A percentile compares a stretch with the other conserved stretches of the same genome.
phyloP scores from a whole-genome alignment of 495 filamentous ascomycete species.

The Rhypophila decipiens region DNA sequence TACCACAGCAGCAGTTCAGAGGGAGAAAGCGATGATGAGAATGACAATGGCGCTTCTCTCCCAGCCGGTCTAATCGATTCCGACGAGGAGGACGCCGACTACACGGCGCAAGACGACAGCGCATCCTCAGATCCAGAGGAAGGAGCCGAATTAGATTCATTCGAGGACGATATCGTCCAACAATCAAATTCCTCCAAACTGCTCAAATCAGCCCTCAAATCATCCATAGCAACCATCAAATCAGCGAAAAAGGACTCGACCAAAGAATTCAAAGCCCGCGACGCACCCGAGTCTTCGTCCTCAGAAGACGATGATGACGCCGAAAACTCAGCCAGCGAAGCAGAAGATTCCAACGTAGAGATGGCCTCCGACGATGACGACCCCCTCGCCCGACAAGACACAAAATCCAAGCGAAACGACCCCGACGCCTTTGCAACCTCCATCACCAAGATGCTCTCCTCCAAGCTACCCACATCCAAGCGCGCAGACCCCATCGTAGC shows the following conservation, averaged over 20 bases:
- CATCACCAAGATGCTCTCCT: slow-evolving; percentile 81
- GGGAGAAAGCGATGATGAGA: slow-evolving; percentile 36
- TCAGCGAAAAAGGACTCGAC: neutral
- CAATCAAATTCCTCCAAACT: neutral
- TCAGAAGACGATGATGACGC: slow-evolving; percentile 17
- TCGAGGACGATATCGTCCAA: neutral
- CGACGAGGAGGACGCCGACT: slow-evolving; percentile 51
- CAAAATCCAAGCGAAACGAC: slow-evolving; percentile 75
- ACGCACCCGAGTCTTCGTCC: slow-evolving; percentile 29
- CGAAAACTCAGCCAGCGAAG: too few relatives aligned
- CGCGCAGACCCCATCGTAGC: slow-evolving; percentile 85
- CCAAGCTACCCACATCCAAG: slow-evolving; percentile 73
- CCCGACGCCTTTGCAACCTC: slow-evolving; percentile 83
- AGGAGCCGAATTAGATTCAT: slow-evolving; percentile 32
- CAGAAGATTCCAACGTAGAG: slow-evolving; percentile 32
- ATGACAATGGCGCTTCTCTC: slow-evolving; percentile 41
- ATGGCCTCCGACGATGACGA: slow-evolving; percentile 28
- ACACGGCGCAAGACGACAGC: slow-evolving; percentile 33
- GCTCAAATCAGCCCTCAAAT: slow-evolving; percentile 8
- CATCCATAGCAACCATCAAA: slow-evolving; percentile 1
- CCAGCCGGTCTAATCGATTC: slow-evolving; percentile 64
- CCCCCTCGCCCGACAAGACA: slow-evolving; percentile 17
- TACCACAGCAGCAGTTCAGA: slow-evolving; percentile 74
- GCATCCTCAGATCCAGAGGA: slow-evolving; percentile 32
- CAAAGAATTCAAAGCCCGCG: slow-evolving; percentile 22